Percentiles rank a stretch among this genome's conserved stretches.
Evolutionary conservation across 2,329 filamentous ascomycete genomes (phyloP).

Genomic region (Diaporthe vexans): DNA sequence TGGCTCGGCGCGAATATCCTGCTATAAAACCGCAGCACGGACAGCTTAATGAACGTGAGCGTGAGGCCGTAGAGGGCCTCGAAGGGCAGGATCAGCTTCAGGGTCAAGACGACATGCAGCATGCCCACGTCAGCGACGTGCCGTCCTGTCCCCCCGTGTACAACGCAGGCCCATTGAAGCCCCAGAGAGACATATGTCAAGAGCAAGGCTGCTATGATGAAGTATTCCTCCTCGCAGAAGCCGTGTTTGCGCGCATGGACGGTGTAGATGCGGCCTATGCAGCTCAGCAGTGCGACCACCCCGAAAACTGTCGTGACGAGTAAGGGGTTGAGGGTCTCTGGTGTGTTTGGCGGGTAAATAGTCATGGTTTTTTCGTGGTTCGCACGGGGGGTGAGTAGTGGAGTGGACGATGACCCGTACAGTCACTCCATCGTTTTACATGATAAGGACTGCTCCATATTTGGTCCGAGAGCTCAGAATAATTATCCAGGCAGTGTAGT

Average conservation of each 20-base stretch:
- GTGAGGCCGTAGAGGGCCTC: constrained; percentile 34
- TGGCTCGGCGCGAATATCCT: constrained; percentile 16
- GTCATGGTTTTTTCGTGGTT: not conserved
- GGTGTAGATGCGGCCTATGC: not conserved
- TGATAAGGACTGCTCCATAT: not conserved
- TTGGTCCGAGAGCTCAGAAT: not conserved
- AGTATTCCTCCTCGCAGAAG: constrained; percentile 13
- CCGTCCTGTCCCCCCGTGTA: constrained; percentile 9
- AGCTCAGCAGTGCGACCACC: constrained; percentile 20
- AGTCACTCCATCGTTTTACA: not conserved
- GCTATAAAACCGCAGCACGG: constrained; percentile 26
- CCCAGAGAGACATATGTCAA: constrained; percentile 14
- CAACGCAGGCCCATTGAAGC: constrained; percentile 33
- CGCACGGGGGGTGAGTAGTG: no score
- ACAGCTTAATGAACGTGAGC: constrained; percentile 31
- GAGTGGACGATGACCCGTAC: no score
- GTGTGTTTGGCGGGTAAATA: not conserved
- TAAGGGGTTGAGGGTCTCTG: constrained; percentile 19
- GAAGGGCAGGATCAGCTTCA: constrained; percentile 33
- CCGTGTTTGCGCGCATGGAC: not conserved
- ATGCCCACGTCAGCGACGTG: constrained; percentile 12
- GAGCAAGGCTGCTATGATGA: constrained; percentile 9
- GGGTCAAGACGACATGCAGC: constrained; percentile 5
- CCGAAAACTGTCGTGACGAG: constrained; percentile 33
- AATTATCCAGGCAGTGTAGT: not conserved